phyloP scores from a whole-genome alignment of 768 basidiomycete species.

The Lactarius evosmus region DNA sequence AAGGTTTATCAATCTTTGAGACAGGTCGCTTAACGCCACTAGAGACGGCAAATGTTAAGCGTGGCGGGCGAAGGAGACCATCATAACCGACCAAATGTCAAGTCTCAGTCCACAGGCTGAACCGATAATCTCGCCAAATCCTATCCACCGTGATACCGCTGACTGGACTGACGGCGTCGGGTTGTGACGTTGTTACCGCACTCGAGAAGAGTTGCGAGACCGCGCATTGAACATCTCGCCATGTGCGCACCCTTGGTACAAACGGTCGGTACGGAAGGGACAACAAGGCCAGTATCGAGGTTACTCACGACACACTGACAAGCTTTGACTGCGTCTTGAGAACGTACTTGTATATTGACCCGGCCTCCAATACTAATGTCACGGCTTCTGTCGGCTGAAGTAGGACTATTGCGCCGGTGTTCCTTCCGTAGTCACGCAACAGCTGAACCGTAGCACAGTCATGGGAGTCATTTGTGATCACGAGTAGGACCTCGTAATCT shows the following conservation, averaged over 20 bases:
- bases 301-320: conserved; percentile 63
- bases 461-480: conserved; percentile 66
- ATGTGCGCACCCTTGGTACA: conserved; percentile 52
- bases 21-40: conserved; percentile 16
- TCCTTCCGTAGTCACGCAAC: conserved; percentile 59
- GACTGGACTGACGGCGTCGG: conserved; percentile 39
- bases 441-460: conserved; percentile 63
- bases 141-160: conserved; percentile 63
- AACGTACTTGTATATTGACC: conserved; percentile 64
- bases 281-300: background rate
- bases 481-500: conserved; percentile 62
- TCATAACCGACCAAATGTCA: conserved; percentile 11
- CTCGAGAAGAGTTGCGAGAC: conserved; percentile 59
- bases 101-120: conserved; percentile 49
- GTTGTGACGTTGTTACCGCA: conserved; percentile 33
- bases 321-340: conserved; percentile 63
- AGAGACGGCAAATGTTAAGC: background rate
- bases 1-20: background rate
- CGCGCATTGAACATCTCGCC: conserved; percentile 60
- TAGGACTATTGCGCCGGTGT: conserved; percentile 50
- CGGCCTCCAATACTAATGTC: conserved; percentile 66
- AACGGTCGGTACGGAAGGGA: background rate
- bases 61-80: background rate
- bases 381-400: conserved; percentile 61
- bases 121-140: conserved; percentile 64